A percentile compares a stretch with the other conserved stretches of the same genome.
Conservation (phyloP, 2,329 filamentous ascomycete species). For the Aspergillus viridinutans region DNA sequence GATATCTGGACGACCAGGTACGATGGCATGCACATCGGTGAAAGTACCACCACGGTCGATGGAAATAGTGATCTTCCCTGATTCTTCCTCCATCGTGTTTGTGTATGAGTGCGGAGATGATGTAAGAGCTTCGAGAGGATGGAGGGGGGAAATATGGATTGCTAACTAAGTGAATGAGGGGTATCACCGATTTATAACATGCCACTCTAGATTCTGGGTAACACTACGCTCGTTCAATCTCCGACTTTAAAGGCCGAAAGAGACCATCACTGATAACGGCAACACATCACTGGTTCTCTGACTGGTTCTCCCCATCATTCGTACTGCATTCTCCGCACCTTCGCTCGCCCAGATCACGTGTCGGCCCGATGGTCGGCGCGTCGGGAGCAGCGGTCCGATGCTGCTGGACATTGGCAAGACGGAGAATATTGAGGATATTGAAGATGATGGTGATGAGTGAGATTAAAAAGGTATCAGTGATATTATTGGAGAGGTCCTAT, state of each 20-base stretch:
- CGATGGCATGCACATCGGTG: constrained; percentile 36
- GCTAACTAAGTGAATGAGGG: constrained; percentile 1
- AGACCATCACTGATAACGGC: background rate
- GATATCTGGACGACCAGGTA: constrained; percentile 34
- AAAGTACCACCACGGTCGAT: constrained; percentile 41
- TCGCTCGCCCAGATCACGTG: constrained; percentile 24
- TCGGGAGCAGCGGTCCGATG: constrained; percentile 21
- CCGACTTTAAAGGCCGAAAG: background rate
- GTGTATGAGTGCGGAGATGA: background rate
- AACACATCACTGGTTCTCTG: background rate
- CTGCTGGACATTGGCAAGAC: background rate
- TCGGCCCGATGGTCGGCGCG: constrained; percentile 21
- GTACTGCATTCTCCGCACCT: background rate
- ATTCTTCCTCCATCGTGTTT: constrained; percentile 20
- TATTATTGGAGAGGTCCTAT: background rate
- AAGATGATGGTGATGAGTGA: background rate
- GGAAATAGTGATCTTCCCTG: constrained; percentile 34
- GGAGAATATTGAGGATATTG: background rate
- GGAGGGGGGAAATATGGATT: background rate
- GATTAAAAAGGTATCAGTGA: background rate
- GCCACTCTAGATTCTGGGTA: background rate
- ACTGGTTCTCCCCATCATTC: constrained; percentile 5
- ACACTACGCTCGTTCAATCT: background rate
- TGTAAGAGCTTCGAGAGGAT: background rate
- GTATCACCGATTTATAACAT: constrained; percentile 12